Evolutionary conservation across 805 yeast genomes (phyloP).

Genomic region (Suhomyces sp.): DNA sequence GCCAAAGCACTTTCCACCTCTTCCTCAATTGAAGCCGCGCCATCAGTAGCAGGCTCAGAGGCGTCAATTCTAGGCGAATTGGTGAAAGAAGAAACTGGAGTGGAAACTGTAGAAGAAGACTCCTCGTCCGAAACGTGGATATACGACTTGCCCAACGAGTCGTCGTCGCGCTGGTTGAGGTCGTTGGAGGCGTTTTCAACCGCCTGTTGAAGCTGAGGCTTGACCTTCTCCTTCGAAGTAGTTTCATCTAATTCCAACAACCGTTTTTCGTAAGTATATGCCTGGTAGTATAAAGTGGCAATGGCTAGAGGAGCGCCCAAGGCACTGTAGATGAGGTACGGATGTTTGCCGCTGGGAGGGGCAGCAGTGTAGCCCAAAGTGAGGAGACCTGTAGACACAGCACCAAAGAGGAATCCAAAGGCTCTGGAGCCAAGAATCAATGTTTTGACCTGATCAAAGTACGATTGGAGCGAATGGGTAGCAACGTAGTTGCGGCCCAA

Average conservation of each 20-base stretch:
- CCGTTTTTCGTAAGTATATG: slow-evolving; percentile 15
- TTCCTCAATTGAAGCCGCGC: slow-evolving; percentile 26
- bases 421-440: slow-evolving; percentile 21
- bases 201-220: background rate
- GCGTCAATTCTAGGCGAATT: slow-evolving; percentile 19
- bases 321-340: slow-evolving; percentile 68
- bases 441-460: slow-evolving; percentile 18
- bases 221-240: background rate
- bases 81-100: slow-evolving; percentile 27
- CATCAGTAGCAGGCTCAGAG: slow-evolving; percentile 8
- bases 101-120: slow-evolving; percentile 24
- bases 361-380: slow-evolving; percentile 55
- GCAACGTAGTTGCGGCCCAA: slow-evolving; percentile 18
- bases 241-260: slow-evolving; percentile 10
- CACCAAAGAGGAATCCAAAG: slow-evolving; percentile 36
- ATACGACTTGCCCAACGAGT: slow-evolving; percentile 37
- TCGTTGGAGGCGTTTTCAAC: slow-evolving; percentile 3
- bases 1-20: slow-evolving; percentile 43
- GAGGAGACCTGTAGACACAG: slow-evolving; percentile 50
- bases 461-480: slow-evolving; percentile 1
- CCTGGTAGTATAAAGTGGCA: slow-evolving; percentile 15
- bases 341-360: slow-evolving; percentile 59
- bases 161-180: slow-evolving; percentile 16
- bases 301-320: slow-evolving; percentile 47
- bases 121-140: slow-evolving; percentile 42